These are phyloP conservation scores for Eucalyptus marginata DNA, from an alignment of 345 rosid species.

Conservation along the genomic window DNA sequence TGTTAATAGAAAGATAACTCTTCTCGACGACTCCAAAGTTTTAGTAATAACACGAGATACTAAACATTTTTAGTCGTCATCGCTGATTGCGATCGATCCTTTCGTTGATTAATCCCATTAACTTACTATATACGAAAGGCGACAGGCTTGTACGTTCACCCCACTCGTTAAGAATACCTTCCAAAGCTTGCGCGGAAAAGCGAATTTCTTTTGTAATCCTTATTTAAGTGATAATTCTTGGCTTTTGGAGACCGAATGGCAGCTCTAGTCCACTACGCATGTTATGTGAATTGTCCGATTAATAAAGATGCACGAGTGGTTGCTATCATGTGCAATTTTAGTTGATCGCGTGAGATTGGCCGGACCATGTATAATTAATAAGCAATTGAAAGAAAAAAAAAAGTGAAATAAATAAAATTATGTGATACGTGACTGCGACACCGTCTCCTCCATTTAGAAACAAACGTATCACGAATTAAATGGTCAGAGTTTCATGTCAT, in stretches of 20 bases:
- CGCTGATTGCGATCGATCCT: background rate
- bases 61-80: background rate
- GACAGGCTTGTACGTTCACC: background rate
- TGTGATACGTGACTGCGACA: background rate
- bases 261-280: background rate
- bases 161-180: background rate
- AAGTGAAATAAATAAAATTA: background rate
- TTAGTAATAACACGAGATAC: background rate
- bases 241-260: background rate
- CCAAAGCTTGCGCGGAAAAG: background rate
- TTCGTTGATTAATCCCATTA: fast-evolving
- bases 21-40: background rate
- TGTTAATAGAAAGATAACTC: background rate
- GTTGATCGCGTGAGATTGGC: background rate
- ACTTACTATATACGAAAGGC: background rate
- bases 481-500: background rate
- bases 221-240: background rate
- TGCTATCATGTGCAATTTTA: background rate
- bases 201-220: background rate
- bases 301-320: background rate
- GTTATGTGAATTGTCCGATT: background rate
- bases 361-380: background rate
- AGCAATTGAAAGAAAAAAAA: background rate
- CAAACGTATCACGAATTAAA: background rate
- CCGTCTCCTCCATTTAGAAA: background rate